Conservation (phyloP, 164 flowering plant genomes). For the Kalanchoe fedtschenkoi region DNA sequence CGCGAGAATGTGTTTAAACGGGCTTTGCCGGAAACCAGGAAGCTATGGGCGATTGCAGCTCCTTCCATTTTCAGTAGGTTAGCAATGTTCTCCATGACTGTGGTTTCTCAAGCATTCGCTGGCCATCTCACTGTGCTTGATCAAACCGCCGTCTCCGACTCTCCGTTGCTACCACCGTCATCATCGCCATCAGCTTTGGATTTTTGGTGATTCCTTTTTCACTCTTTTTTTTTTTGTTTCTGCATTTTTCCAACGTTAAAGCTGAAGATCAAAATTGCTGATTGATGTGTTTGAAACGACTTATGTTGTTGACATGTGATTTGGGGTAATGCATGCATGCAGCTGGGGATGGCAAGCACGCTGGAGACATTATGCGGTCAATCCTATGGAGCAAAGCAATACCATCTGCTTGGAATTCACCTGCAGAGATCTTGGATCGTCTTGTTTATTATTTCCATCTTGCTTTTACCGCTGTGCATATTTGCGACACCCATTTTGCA, state of each 20-base stretch:
- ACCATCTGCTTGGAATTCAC: slow-evolving; percentile 45
- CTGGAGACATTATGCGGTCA: slow-evolving; percentile 50
- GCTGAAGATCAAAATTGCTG: too few species aligned
- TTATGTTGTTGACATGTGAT: too few species aligned
- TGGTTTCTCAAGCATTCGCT: slow-evolving; percentile 28
- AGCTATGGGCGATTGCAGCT: slow-evolving; percentile 24
- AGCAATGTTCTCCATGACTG: slow-evolving; percentile 25
- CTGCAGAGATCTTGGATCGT: slow-evolving; percentile 45
- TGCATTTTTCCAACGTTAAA: background rate
- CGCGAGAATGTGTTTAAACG: background rate
- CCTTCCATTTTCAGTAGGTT: slow-evolving; percentile 25
- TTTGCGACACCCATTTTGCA: slow-evolving; percentile 34
- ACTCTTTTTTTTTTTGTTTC: background rate
- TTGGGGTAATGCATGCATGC: slow-evolving; percentile 7
- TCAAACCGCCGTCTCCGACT: slow-evolving; percentile 25
- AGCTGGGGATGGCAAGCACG: slow-evolving; percentile 57
- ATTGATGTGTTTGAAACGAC: too few species aligned
- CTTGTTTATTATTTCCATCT: slow-evolving; percentile 19
- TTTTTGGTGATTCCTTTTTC: slow-evolving; percentile 15
- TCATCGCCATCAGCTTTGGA: slow-evolving; percentile 23
- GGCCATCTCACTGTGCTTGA: slow-evolving; percentile 28
- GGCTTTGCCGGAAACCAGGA: slow-evolving; percentile 18
- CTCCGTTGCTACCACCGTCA: slow-evolving; percentile 20
- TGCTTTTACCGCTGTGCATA: slow-evolving; percentile 30
- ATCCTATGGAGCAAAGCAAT: slow-evolving; percentile 39